Conservation (phyloP, 2,329 filamentous ascomycete genomes). For the Claviceps maximensis region DNA sequence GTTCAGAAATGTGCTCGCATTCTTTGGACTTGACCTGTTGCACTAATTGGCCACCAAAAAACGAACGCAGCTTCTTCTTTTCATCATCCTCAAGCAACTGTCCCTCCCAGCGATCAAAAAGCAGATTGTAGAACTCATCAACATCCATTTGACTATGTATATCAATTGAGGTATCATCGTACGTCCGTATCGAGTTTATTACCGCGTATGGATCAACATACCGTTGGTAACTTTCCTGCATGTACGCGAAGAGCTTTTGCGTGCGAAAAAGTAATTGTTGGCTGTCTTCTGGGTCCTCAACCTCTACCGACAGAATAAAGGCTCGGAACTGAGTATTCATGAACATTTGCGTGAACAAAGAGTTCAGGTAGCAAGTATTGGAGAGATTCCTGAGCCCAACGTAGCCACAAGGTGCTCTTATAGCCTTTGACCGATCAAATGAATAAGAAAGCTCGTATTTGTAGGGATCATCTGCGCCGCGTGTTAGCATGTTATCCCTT, state of each 20-base stretch:
- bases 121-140: conserved; percentile 89
- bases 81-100: conserved; percentile 57
- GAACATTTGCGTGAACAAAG: conserved; percentile 83
- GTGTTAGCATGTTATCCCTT: background rate
- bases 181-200: conserved; percentile 65
- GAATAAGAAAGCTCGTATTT: conserved; percentile 45
- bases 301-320: conserved; percentile 60
- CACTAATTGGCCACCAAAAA: conserved; percentile 84
- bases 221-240: conserved; percentile 71
- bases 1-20: conserved; percentile 84
- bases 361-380: conserved; percentile 96
- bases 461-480: conserved; percentile 32
- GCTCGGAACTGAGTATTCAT: conserved; percentile 84
- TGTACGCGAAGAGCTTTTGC: conserved; percentile 66
- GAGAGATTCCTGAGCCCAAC: conserved; percentile 84
- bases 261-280: conserved; percentile 65
- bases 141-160: conserved; percentile 92
- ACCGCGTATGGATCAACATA: conserved; percentile 61
- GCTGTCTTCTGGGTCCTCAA: conserved; percentile 38
- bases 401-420: conserved; percentile 70
- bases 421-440: conserved; percentile 52
- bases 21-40: conserved; percentile 94
- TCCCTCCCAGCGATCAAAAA: conserved; percentile 83
- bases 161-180: conserved; percentile 72
- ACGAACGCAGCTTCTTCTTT: conserved; percentile 62